Evolutionary conservation across 2,329 filamentous ascomycete species (phyloP).

Genomic region (Onygena corvina): DNA sequence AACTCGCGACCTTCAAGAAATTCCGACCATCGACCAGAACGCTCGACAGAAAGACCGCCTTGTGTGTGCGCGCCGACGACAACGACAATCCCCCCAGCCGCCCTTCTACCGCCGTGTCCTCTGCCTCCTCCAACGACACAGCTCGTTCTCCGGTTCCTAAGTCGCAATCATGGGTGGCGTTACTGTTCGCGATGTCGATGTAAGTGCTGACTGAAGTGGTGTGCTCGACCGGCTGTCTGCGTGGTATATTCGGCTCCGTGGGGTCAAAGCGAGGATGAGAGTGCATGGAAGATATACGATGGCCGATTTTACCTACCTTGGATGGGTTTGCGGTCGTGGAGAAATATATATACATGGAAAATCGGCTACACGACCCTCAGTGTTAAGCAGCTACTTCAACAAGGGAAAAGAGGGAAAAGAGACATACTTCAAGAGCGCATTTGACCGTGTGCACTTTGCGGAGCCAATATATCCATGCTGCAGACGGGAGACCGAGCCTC

Average conservation of each 20-base stretch:
- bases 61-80: conserved; percentile 15
- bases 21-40: conserved; percentile 10
- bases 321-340: neutral
- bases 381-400: neutral
- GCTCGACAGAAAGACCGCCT: conserved; percentile 8
- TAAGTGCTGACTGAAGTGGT: conserved; percentile 28
- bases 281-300: neutral
- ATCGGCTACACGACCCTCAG: neutral
- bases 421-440: neutral
- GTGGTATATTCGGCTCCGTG: neutral
- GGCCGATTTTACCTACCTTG: neutral
- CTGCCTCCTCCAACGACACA: conserved; percentile 21
- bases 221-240: neutral
- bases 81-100: conserved; percentile 15
- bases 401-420: neutral
- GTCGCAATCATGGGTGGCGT: conserved; percentile 54
- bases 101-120: conserved; percentile 23
- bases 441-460: neutral
- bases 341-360: neutral
- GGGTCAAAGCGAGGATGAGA: neutral
- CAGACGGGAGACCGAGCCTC: neutral
- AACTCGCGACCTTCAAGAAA: conserved; percentile 8
- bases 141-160: conserved; percentile 17
- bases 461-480: neutral
- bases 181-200: conserved; percentile 55